These are phyloP conservation scores for Boletus subparvulus DNA, from an alignment of 768 basidiomycete genomes.

Conservation along the genomic window DNA sequence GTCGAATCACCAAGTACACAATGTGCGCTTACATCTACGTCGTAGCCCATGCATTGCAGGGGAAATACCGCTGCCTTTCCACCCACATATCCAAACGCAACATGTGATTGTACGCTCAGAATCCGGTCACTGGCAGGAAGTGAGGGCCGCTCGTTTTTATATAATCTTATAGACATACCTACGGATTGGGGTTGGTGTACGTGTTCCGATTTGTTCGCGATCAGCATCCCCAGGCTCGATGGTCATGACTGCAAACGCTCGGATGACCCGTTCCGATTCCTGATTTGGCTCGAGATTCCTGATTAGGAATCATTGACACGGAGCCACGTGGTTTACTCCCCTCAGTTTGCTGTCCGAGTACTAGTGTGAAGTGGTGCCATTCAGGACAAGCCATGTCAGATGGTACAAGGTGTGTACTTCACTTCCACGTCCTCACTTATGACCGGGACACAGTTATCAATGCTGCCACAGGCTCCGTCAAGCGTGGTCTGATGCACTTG, in stretches of 20 bases:
- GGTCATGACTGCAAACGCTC: slow-evolving; percentile 4
- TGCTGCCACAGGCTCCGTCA: slow-evolving; percentile 64
- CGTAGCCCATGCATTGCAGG: slow-evolving; percentile 85
- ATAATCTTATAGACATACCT: slow-evolving; percentile 7
- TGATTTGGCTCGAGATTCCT: neutral
- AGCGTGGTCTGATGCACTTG: slow-evolving; percentile 78
- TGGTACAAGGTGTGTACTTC: slow-evolving; percentile 52
- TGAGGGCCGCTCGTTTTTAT: slow-evolving; percentile 3
- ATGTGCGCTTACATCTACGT: slow-evolving; percentile 78
- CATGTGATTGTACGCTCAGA: slow-evolving; percentile 91
- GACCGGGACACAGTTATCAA: neutral
- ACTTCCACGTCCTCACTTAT: neutral
- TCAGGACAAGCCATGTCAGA: slow-evolving; percentile 44
- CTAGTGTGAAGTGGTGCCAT: neutral
- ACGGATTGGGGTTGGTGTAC: neutral
- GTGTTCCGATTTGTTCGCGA: neutral
- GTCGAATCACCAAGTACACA: neutral
- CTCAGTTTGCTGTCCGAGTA: neutral
- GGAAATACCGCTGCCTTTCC: slow-evolving; percentile 78
- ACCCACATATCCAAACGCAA: slow-evolving; percentile 92
- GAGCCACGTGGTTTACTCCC: slow-evolving; percentile 8
- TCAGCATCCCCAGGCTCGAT: neutral
- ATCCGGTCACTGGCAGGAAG: slow-evolving; percentile 50
- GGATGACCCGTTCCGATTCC: neutral
- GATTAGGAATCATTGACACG: neutral